phyloP scores from a whole-genome alignment of 2,329 filamentous ascomycete genomes.

The Calonectria henricotiae region DNA sequence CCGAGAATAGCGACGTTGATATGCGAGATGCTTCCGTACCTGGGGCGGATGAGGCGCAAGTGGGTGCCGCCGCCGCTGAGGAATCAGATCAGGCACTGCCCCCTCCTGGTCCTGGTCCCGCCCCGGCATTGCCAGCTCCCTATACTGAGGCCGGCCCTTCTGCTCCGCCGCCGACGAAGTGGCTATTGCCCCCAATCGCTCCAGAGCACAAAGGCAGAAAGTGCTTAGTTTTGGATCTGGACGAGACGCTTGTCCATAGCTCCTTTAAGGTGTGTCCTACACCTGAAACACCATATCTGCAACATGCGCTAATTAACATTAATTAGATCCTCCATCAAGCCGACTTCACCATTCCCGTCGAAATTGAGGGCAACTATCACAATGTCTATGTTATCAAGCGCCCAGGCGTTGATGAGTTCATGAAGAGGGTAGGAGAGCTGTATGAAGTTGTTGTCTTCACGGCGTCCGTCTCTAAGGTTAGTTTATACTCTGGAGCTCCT shows the following conservation, averaged over 20 bases:
- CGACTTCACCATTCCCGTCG: constrained; percentile 98
- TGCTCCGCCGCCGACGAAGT: constrained; percentile 69
- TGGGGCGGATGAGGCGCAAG: constrained; percentile 65
- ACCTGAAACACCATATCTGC: constrained; percentile 2
- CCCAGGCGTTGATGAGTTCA: constrained; percentile 98
- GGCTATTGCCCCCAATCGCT: constrained; percentile 85
- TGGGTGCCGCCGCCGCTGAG: constrained; percentile 57
- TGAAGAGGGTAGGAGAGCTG: constrained; percentile 97
- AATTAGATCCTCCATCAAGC: constrained; percentile 93
- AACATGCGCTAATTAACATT: constrained; percentile 45
- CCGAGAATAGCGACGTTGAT: constrained; percentile 75
- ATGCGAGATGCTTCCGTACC: constrained; percentile 77
- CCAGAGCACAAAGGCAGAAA: constrained; percentile 90
- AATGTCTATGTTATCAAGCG: constrained; percentile 99
- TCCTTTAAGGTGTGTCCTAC: constrained; percentile 87
- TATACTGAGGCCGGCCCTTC: constrained; percentile 62
- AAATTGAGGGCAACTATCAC: constrained; percentile 99
- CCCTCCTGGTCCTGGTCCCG: constrained; percentile 65
- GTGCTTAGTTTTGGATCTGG: constrained; percentile 94
- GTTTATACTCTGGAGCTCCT: constrained; percentile 25
- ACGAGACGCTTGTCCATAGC: constrained; percentile 97
- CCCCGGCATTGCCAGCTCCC: constrained; percentile 61
- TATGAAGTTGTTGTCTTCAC: constrained; percentile 99
- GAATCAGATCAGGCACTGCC: constrained; percentile 58
- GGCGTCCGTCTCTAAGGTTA: constrained; percentile 96